Base-by-base conservation (phyloP, 768 basidiomycete genomes). In the Cystobasidium onofrii region DNA sequence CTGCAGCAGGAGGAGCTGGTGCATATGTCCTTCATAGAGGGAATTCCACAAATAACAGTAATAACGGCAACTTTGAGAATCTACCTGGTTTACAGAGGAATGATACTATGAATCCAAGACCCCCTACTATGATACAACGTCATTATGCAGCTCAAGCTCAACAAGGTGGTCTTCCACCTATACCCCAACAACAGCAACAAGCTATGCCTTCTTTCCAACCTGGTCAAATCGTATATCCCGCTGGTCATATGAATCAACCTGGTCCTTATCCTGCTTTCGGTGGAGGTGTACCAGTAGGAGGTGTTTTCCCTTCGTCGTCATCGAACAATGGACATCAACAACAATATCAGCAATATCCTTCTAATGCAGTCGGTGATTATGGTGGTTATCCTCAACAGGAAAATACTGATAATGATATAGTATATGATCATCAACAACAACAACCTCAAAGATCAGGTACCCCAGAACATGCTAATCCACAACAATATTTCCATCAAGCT, bases 161-260 rank as follows among this genome's bases (percentile, higher is more conserved):
- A 39, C 65, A 67, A 44, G 33, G 41, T 50, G 20, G 20, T 6
- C 2, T 23, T 4, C 18, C 36, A 25, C 43, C 66, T 18, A 18
- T 12, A 39, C 71, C 57, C n/a, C n/a, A n/a, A n/a, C n/a, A n/a
- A n/a, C n/a, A n/a, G n/a, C n/a, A n/a, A n/a, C n/a, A n/a, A 36
- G 17, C 25, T 20, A 73, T 73, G 70, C 70, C 70, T 60, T 73
- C 70, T 31, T 73, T 73, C 73, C 73, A 73, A 63, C 73, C 73
- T 29, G 73, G 73, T 43, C 73, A 73, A 34, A 65, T 73, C 62
- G 63, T 73, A 39, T 36, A 55, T 31, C 33, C 52, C 20, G 33
- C 69, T 10, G 69, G 54, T 13, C 25, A 60, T 13, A 10, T 27
- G 7, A 71, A 71, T 44, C 69, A 71, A 31, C 23, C 50, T 18